phyloP scores from a whole-genome alignment of 176 grass and related monocot species.

The Guadua angustifolia region DNA sequence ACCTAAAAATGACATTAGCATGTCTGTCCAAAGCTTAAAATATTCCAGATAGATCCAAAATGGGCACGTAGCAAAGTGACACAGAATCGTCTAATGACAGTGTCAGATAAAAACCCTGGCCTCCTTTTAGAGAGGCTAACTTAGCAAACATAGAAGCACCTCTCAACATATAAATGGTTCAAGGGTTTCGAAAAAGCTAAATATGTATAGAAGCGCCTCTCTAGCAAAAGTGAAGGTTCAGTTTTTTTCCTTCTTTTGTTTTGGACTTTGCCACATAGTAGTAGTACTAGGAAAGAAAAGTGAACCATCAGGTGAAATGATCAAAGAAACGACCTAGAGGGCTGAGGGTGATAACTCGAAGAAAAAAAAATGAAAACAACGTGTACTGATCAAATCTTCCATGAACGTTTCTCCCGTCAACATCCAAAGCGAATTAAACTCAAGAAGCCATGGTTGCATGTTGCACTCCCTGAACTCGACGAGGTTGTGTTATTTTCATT shows the following conservation, averaged over 20 bases:
- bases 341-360: neutral
- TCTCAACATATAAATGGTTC: constrained; percentile 4
- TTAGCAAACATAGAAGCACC: constrained; percentile 11
- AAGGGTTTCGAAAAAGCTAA: constrained; percentile 35
- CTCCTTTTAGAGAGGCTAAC: constrained; percentile 15
- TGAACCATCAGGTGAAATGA: constrained; percentile 14
- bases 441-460: neutral
- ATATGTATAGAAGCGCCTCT: no score
- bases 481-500: neutral
- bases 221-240: neutral
- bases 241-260: neutral
- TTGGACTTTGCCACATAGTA: neutral
- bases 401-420: neutral
- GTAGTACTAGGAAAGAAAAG: neutral
- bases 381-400: neutral
- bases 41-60: constrained; percentile 46
- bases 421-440: neutral
- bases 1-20: constrained; percentile 57
- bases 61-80: constrained; percentile 31
- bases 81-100: constrained; percentile 37
- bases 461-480: neutral
- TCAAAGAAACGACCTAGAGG: neutral
- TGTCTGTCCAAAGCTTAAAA: constrained; percentile 22
- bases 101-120: neutral
- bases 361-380: neutral